Evolutionary conservation across 768 basidiomycete species (phyloP), one percentile per base, ranked within the genome.

Genomic region (Hygrophorus pudorinus): DNA sequence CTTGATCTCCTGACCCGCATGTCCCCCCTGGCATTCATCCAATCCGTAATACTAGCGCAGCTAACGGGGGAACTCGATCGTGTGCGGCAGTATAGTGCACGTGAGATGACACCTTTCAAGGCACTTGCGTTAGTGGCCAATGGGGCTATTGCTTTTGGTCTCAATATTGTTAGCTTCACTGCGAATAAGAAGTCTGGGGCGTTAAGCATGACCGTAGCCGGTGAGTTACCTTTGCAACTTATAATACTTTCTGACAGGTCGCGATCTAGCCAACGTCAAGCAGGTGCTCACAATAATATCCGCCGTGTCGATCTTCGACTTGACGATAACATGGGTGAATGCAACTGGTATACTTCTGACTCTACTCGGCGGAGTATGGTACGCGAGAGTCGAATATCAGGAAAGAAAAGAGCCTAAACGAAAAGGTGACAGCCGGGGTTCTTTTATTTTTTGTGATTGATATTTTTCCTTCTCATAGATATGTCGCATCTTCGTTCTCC

Each of bases 171-270:
- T 45, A 88, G 85, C 59, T 96, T 99, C 57, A 87, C 86, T 32
- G 88, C 96, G n/a, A 99, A 98, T 65, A 82, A 83, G 62, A 81
- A 85, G 57, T 81, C 89, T 0, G 91, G 92, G 2, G 81, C 91
- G 10, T 58, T 94, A 50, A 85, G 82, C 38, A 94, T 93, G 85
- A 88, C 85, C 8, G 90, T 94, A 38, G 87, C 89, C 48, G 84
- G 83, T 86, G 48, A 44, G 78, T 68, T 42, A 17, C 39, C 0
- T n/a, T 27, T 14, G 18, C 10, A 21, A 17, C 12, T 24, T 38
- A 40, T 17, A 20, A 21, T 17, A 7, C 16, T 27, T 41, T 28
- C 55, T 48, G 12, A 38, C 41, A 8, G 17, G 12, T 10, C 28
- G 30, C 33, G 4, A 17, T 47, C 3, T 53, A 86, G 87, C 79